A percentile compares a stretch with the other conserved stretches of the same genome.
phyloP scores from a whole-genome alignment of 768 basidiomycete species.

The Podaxis sp. region DNA sequence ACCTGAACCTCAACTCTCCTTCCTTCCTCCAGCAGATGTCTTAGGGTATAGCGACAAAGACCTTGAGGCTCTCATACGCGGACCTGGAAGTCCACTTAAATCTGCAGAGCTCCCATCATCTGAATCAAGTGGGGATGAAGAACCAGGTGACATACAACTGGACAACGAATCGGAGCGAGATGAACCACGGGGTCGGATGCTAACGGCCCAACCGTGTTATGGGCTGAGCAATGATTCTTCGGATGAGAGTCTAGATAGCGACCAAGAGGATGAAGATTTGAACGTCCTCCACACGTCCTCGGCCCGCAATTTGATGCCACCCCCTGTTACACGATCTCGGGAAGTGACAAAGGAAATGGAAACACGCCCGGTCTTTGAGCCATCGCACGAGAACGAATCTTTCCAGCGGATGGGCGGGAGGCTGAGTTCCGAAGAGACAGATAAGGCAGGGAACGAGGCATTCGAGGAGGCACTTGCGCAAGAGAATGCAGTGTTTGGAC shows the following conservation, averaged over 20 bases:
- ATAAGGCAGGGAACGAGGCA: slow-evolving; percentile 28
- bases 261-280: slow-evolving; percentile 20
- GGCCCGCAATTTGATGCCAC: neutral
- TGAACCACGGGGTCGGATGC: slow-evolving; percentile 15
- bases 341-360: neutral
- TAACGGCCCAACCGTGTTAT: neutral
- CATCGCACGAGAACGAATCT: slow-evolving; percentile 16
- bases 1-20: neutral
- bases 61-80: slow-evolving; percentile 33
- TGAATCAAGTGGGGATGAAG: slow-evolving; percentile 38
- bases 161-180: slow-evolving; percentile 27
- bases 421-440: slow-evolving; percentile 28
- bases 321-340: neutral
- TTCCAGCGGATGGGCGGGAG: slow-evolving; percentile 26
- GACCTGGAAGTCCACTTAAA: slow-evolving; percentile 26
- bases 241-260: slow-evolving; percentile 34
- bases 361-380: neutral
- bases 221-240: slow-evolving; percentile 18
- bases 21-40: slow-evolving; percentile 8
- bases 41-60: slow-evolving; percentile 25
- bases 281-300: neutral
- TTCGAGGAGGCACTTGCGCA: slow-evolving; percentile 29
- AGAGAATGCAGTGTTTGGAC: slow-evolving; percentile 23
- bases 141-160: slow-evolving; percentile 30
- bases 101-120: slow-evolving; percentile 33